Evolutionary conservation across 2,329 filamentous ascomycete species (phyloP).

Genomic region (Moelleriella libera): DNA sequence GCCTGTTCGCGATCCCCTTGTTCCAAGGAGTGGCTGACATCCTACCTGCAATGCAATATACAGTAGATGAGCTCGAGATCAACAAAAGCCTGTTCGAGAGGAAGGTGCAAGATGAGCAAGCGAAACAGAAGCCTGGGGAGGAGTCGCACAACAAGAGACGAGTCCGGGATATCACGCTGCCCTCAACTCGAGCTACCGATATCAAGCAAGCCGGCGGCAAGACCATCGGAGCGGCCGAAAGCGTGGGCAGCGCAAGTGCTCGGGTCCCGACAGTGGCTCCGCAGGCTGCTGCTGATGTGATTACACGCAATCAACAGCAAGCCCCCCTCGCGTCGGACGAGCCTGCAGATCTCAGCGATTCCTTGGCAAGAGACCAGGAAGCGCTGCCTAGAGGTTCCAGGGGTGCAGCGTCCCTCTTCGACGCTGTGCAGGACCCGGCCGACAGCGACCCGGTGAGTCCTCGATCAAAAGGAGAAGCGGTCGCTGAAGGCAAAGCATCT

Average conservation of each 20-base stretch:
- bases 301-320: constrained; percentile 10
- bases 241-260: constrained; percentile 8
- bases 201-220: background rate
- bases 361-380: background rate
- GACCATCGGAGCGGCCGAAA: constrained; percentile 6
- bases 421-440: constrained; percentile 31
- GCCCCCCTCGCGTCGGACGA: constrained; percentile 2
- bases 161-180: too few species aligned
- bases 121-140: constrained; percentile 24
- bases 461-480: constrained; percentile 15
- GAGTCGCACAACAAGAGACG: constrained; percentile 6
- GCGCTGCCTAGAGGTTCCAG: constrained; percentile 23
- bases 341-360: constrained; percentile 3
- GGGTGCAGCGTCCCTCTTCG: constrained; percentile 28
- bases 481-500: constrained; percentile 18
- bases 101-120: constrained; percentile 50
- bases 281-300: constrained; percentile 10
- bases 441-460: constrained; percentile 34
- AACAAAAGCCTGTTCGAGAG: constrained; percentile 66
- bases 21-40: constrained; percentile 82
- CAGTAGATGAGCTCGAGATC: constrained; percentile 62
- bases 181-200: too few species aligned
- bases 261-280: constrained; percentile 10
- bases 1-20: constrained; percentile 81
- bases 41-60: constrained; percentile 72